Evolutionary conservation across 352 stramenopile genomes (phyloP), one percentile per base, ranked within the genome.

Genomic region (Elongisporangium undulatum): DNA sequence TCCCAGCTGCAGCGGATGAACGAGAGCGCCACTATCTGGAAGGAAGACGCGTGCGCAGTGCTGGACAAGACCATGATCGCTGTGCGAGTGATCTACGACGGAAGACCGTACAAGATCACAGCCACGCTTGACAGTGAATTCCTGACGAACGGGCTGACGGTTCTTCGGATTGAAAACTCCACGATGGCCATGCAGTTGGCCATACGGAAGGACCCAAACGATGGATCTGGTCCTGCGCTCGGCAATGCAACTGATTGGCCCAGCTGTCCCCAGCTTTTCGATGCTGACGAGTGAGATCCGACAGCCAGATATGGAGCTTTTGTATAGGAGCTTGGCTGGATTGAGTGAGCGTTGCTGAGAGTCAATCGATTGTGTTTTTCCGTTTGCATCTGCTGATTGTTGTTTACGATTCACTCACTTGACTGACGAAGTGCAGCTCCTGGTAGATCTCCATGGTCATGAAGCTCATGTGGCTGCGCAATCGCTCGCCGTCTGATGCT

Each of bases 391-490:
- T 17, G 6, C 5, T 38, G 34, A 26, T 26, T 5, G n/a, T 41
- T 41, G 34, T 17, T 45, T 45, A 45, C 9, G 10, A 45, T 45
- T 45, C 34, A 12, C 2, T 17, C 34, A 45, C 34, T 45, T 45
- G 34, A 45, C 34, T 45, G 5, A 61, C 13, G 12, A 26, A 65
- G 45, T 65, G 55, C 49, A 61, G 38, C n/a, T 65, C 53, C 5
- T 55, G 26, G 20, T 61, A 56, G n/a, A 65, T 55, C 8, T 65
- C 59, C 45, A 65, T 50, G 12, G 22, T 49, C 15, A 49, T 49
- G 17, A 61, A 9, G 8, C 51, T 39, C 59, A 65, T 65, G 54
- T 56, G 38, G 19, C 53, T 61, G 22, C 59, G 59, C 17, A 65
- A 49, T 0, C 59, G 48, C 10, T 49, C 59, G 12, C 41, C 53